These are phyloP conservation scores for Daldinia bambusicola DNA, from an alignment of 495 filamentous ascomycete species.

Conservation along the genomic window DNA sequence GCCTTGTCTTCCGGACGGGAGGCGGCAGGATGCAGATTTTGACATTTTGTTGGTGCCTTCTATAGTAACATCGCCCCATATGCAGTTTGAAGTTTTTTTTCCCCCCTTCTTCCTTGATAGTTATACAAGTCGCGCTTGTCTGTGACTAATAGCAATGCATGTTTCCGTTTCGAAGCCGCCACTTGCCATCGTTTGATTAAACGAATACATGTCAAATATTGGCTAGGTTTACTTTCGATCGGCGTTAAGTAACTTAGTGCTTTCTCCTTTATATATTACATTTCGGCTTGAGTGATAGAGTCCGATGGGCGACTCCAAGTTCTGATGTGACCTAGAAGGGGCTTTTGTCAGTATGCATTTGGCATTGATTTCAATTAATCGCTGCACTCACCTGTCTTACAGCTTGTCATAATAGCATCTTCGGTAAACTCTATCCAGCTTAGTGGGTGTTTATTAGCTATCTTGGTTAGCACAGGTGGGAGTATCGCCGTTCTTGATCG, in stretches of 20 bases:
- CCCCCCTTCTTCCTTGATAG: not conserved
- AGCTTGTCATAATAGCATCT: conserved; percentile 90
- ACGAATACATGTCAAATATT: conserved; percentile 21
- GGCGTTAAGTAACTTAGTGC: not conserved
- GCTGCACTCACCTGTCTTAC: conserved; percentile 74
- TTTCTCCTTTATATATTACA: conserved; percentile 17
- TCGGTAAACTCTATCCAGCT: conserved; percentile 92
- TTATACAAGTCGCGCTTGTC: conserved; percentile 27
- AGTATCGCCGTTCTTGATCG: conserved; percentile 82
- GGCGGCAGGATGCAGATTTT: conserved; percentile 20
- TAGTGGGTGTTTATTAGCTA: conserved; percentile 84
- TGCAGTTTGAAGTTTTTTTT: conserved; percentile 11
- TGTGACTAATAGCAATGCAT: conserved; percentile 8
- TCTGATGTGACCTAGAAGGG: conserved; percentile 76
- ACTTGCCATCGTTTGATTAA: conserved; percentile 15
- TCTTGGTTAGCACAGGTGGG: conserved; percentile 94
- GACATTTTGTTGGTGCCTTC: conserved; percentile 7
- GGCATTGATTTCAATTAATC: conserved; percentile 12
- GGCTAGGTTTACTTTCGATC: not conserved
- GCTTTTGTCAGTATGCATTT: conserved; percentile 32
- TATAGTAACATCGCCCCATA: conserved; percentile 18
- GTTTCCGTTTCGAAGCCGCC: not conserved
- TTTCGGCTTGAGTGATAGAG: conserved; percentile 35
- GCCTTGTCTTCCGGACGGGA: conserved; percentile 28
- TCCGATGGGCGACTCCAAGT: conserved; percentile 82